phyloP scores from a whole-genome alignment of 2,329 filamentous ascomycete genomes.

The Aspergillus clavatus region DNA sequence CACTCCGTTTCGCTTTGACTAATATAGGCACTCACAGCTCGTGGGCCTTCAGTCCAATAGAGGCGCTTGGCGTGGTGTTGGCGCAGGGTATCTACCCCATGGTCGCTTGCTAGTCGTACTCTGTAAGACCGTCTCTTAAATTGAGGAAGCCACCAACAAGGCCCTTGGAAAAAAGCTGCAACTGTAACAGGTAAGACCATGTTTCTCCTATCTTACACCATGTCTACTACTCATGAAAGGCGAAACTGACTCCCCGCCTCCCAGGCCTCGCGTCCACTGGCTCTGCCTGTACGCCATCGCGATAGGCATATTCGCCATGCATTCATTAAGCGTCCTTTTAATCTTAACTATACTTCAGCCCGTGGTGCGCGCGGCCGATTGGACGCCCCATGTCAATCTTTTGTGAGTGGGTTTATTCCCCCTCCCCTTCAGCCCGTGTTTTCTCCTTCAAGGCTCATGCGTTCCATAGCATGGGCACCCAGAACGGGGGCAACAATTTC shows the following conservation, averaged over 20 bases:
- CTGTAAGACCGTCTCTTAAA: background rate
- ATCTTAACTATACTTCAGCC: conserved; percentile 13
- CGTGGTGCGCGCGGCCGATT: conserved; percentile 12
- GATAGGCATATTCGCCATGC: conserved; percentile 9
- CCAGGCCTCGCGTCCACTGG: background rate
- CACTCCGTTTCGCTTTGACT: conserved; percentile 2
- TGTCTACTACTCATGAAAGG: background rate
- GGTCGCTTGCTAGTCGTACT: background rate
- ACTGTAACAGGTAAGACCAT: background rate
- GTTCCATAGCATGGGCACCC: conserved; percentile 23
- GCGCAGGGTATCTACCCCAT: background rate
- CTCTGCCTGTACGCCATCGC: background rate
- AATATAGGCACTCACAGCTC: background rate
- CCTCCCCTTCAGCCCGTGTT: background rate
- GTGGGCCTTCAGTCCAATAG: background rate
- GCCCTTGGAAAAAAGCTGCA: background rate
- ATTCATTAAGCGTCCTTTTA: conserved; percentile 6
- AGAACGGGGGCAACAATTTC: conserved; percentile 40
- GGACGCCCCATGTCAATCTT: conserved; percentile 25
- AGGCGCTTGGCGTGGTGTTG: background rate
- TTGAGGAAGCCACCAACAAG: background rate
- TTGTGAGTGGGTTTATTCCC: too few species aligned
- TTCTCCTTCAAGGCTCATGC: conserved; percentile 4
- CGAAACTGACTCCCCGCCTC: background rate
- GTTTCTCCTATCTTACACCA: too few species aligned